Evolutionary conservation across 805 yeast species (phyloP).

Genomic region (Ogataea nakhonphanomensis): DNA sequence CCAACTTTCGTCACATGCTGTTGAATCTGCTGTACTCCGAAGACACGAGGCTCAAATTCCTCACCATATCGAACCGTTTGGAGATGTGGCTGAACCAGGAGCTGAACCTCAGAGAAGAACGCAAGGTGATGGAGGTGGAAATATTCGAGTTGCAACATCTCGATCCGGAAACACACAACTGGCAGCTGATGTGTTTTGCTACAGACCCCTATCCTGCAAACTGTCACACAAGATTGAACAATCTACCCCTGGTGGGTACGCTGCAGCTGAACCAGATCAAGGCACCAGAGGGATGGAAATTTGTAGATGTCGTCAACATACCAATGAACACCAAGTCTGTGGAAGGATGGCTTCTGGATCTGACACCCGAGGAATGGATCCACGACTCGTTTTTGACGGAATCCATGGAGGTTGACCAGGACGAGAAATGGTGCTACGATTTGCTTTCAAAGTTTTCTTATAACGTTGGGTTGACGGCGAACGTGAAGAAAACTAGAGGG

Average conservation of each 20-base stretch:
- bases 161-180: constrained; percentile 45
- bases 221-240: constrained; percentile 36
- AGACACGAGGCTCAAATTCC: constrained; percentile 53
- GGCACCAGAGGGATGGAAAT: constrained; percentile 63
- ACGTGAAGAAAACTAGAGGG: constrained; percentile 34
- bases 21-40: constrained; percentile 54
- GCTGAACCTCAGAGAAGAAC: constrained; percentile 35
- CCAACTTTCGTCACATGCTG: constrained; percentile 44
- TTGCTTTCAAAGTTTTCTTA: constrained; percentile 24
- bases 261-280: constrained; percentile 37
- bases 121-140: constrained; percentile 52
- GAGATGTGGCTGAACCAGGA: constrained; percentile 43
- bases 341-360: constrained; percentile 63
- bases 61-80: constrained; percentile 45
- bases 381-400: constrained; percentile 44
- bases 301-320: constrained; percentile 23
- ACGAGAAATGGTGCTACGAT: constrained; percentile 87
- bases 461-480: constrained; percentile 22
- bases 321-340: constrained; percentile 16
- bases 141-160: constrained; percentile 65
- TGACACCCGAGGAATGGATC: constrained; percentile 65
- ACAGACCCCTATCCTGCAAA: constrained; percentile 52
- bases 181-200: constrained; percentile 63
- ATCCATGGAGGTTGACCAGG: constrained; percentile 60
- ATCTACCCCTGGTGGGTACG: constrained; percentile 28